These are phyloP conservation scores for Rhizophagus clarus DNA, from an alignment of 192 early-diverging fungal species.

Conservation along the genomic window DNA sequence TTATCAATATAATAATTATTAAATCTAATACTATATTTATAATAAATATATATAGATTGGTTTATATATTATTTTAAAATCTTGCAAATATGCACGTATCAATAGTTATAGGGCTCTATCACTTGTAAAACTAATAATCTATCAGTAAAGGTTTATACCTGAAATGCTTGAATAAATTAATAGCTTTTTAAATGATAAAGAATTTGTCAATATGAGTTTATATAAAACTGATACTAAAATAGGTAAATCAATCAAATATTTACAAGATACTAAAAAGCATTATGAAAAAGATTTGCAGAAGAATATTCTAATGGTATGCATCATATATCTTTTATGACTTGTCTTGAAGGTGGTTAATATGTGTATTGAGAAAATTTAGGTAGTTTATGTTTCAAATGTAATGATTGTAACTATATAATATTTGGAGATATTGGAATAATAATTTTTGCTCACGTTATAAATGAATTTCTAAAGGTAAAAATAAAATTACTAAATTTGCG, in stretches of 20 bases:
- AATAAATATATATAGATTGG: background rate
- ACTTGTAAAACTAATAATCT: constrained; percentile 5
- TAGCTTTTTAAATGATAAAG: background rate
- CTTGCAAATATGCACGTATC: background rate
- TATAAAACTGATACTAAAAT: too few species aligned
- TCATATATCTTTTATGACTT: background rate
- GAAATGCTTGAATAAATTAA: constrained; percentile 11
- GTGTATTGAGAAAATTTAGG: too few species aligned
- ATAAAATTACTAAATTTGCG: background rate
- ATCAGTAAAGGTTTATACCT: background rate
- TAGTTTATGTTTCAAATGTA: background rate
- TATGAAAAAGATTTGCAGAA: too few species aligned
- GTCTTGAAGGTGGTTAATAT: background rate
- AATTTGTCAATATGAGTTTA: too few species aligned
- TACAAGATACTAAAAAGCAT: too few species aligned
- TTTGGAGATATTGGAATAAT: constrained; percentile 13
- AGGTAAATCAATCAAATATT: too few species aligned
- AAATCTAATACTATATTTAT: background rate
- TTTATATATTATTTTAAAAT: background rate
- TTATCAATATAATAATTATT: background rate
- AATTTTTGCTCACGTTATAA: background rate
- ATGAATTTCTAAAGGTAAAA: background rate
- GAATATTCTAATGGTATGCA: background rate
- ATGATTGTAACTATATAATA: constrained; percentile 9
- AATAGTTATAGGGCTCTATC: background rate